Percentiles rank a stretch among this genome's conserved stretches.
phyloP scores from a whole-genome alignment of 1,284 basidiomycete species.

The Cutaneotrichosporon cutaneum region DNA sequence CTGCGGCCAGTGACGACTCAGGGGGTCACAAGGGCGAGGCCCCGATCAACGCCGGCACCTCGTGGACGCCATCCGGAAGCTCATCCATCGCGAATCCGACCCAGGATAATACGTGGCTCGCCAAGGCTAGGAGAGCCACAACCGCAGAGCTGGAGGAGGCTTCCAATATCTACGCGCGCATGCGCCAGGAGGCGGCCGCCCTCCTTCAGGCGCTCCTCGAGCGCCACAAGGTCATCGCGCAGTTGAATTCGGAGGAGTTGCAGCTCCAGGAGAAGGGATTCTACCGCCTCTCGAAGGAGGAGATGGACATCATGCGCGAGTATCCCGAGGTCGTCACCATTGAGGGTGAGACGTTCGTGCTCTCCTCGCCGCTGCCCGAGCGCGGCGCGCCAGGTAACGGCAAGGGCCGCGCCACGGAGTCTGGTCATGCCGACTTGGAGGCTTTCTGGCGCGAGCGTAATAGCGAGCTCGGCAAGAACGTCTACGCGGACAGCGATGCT shows the following conservation, averaged over 20 bases:
- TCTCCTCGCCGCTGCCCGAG: neutral
- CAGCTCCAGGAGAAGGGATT: slow-evolving; percentile 5
- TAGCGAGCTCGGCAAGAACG: neutral
- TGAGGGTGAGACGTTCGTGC: neutral
- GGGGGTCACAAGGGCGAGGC: too few species aligned
- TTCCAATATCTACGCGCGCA: neutral
- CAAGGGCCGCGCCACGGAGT: neutral
- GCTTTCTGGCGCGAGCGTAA: neutral
- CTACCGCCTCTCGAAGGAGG: neutral
- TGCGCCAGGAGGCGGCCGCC: neutral
- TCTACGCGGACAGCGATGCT: neutral
- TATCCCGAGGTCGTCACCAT: slow-evolving; percentile 1
- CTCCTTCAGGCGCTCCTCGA: neutral
- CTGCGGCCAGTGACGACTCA: neutral
- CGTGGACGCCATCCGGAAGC: neutral
- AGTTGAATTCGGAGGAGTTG: neutral
- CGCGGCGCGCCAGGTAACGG: neutral
- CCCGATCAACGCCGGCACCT: neutral
- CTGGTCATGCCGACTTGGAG: neutral
- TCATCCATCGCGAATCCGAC: too few species aligned
- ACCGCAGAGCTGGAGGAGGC: neutral
- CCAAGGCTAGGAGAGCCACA: too few species aligned
- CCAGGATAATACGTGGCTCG: too few species aligned
- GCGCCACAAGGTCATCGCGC: slow-evolving; percentile 7
- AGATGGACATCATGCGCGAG: neutral